Conservation (phyloP, 495 filamentous ascomycete genomes). For the Tuber indicum region DNA sequence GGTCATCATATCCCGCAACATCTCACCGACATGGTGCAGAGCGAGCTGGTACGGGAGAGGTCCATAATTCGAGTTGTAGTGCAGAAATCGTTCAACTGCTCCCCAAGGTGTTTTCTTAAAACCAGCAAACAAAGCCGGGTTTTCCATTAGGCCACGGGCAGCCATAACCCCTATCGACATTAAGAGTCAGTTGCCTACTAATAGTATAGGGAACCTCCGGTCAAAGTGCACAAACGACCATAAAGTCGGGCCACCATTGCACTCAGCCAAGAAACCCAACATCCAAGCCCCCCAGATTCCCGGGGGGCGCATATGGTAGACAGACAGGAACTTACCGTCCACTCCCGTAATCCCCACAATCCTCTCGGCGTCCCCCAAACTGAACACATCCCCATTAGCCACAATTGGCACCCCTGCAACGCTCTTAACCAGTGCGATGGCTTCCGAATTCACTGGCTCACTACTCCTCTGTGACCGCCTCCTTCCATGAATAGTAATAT, state of each 20-base stretch:
- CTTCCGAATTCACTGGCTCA: constrained; percentile 54
- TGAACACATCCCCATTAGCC: constrained; percentile 59
- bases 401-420: constrained; percentile 51
- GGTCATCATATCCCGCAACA: constrained; percentile 51
- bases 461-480: constrained; percentile 51
- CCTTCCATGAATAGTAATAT: constrained; percentile 60
- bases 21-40: constrained; percentile 58
- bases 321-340: constrained; percentile 26
- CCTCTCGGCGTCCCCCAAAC: constrained; percentile 43
- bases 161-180: constrained; percentile 55
- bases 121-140: constrained; percentile 58
- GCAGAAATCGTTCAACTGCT: constrained; percentile 55
- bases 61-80: constrained; percentile 46
- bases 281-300: not conserved
- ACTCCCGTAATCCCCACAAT: constrained; percentile 41
- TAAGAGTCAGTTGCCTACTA: constrained; percentile 36
- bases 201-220: not conserved
- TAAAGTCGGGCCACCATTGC: not conserved
- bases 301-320: not conserved
- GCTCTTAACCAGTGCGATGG: constrained; percentile 51
- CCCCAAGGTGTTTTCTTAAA: constrained; percentile 53
- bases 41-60: constrained; percentile 56
- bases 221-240: not conserved
- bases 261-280: not conserved
- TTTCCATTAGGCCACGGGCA: constrained; percentile 56